Evolutionary conservation across 495 filamentous ascomycete species (phyloP).

Genomic region (Penicillium steckii): DNA sequence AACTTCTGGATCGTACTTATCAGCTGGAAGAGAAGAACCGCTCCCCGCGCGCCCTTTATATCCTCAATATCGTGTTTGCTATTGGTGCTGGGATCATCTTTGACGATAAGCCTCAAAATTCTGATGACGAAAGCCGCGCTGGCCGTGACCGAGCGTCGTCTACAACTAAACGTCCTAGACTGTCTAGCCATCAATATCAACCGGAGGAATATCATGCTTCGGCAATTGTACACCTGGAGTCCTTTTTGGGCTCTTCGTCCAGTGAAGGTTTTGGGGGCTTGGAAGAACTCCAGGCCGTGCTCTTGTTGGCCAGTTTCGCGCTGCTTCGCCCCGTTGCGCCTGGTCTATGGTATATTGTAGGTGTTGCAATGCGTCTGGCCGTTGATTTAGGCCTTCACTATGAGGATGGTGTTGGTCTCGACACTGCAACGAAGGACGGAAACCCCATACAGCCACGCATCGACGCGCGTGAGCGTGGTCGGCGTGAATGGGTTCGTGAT

Average conservation of each 20-base stretch:
- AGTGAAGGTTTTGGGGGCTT: slow-evolving; percentile 71
- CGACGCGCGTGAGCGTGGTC: slow-evolving; percentile 64
- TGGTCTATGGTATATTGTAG: slow-evolving; percentile 95
- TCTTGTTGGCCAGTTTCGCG: slow-evolving; percentile 88
- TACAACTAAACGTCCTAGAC: slow-evolving; percentile 48
- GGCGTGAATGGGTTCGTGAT: slow-evolving; percentile 84
- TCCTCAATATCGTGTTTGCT: slow-evolving; percentile 96
- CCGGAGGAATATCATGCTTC: slow-evolving; percentile 96
- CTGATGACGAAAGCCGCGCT: slow-evolving; percentile 37
- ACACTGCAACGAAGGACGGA: slow-evolving; percentile 39
- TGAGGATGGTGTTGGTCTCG: slow-evolving; percentile 78
- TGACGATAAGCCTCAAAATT: slow-evolving; percentile 52
- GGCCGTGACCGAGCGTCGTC: slow-evolving; percentile 34
- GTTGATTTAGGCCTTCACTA: slow-evolving; percentile 92
- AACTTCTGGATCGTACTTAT: slow-evolving; percentile 79
- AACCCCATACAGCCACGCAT: slow-evolving; percentile 33
- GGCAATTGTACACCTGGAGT: slow-evolving; percentile 86
- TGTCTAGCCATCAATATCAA: slow-evolving; percentile 69
- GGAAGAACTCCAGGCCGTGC: slow-evolving; percentile 89
- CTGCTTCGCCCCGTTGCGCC: slow-evolving; percentile 87
- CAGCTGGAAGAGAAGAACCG: slow-evolving; percentile 63
- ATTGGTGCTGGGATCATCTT: slow-evolving; percentile 93
- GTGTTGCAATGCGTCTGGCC: slow-evolving; percentile 84
- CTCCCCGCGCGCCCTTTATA: slow-evolving; percentile 81
- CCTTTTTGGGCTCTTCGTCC: slow-evolving; percentile 68